These are phyloP conservation scores for Rhodotorula taiwanensis DNA, from an alignment of 768 basidiomycete species.

Conservation along the genomic window DNA sequence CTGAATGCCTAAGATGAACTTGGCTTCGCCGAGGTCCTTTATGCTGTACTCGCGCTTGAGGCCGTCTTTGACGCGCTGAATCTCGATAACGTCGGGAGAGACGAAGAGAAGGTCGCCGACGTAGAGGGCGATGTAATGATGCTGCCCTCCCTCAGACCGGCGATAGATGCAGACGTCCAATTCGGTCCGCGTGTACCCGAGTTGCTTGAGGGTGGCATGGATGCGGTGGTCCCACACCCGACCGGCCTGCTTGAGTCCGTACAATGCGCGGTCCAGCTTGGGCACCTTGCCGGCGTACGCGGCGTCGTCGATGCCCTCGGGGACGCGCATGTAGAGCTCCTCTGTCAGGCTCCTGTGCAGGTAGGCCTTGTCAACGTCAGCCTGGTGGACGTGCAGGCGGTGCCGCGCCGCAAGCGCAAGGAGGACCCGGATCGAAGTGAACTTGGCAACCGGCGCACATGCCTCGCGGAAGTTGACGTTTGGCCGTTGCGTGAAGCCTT, in stretches of 20 bases:
- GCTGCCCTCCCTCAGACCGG: background rate
- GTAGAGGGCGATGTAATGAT: slow-evolving; percentile 10
- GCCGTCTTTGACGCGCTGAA: background rate
- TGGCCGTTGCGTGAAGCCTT: too few species aligned
- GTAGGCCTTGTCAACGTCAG: too few species aligned
- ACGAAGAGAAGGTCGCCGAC: slow-evolving; percentile 14
- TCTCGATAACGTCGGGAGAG: background rate
- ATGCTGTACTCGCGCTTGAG: background rate
- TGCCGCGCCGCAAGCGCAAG: slow-evolving; percentile 1
- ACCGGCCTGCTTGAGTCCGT: slow-evolving; percentile 7
- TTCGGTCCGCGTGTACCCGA: background rate
- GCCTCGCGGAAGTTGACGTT: too few species aligned
- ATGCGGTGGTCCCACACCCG: slow-evolving; percentile 7
- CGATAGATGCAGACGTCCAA: slow-evolving; percentile 8
- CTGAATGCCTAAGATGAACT: slow-evolving; percentile 38
- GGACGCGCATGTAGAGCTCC: slow-evolving; percentile 2
- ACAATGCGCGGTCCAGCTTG: slow-evolving; percentile 1
- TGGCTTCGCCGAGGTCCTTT: background rate
- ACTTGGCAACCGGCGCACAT: too few species aligned
- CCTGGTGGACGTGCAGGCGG: slow-evolving; percentile 1
- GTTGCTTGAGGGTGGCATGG: background rate
- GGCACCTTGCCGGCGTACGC: slow-evolving; percentile 4
- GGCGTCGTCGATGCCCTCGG: background rate
- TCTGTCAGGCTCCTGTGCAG: background rate
- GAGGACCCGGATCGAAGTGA: slow-evolving; percentile 1